Evolutionary conservation across 495 filamentous ascomycete species (phyloP).

Genomic region (Tetracladium marchalianum): DNA sequence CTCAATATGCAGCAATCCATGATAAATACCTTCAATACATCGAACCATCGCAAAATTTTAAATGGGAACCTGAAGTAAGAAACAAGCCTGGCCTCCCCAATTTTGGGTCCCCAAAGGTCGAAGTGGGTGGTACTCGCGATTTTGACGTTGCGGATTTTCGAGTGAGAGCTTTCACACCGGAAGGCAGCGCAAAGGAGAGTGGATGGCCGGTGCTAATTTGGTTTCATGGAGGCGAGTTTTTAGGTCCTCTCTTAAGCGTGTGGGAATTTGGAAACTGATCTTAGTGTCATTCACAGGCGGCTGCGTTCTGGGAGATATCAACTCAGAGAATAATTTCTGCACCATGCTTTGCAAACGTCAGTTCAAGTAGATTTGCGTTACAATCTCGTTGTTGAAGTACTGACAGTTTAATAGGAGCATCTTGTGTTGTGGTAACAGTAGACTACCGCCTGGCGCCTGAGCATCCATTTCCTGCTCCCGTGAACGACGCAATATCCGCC

Average conservation of each 20-base stretch:
- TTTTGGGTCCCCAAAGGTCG: not conserved
- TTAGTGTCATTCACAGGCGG: slow-evolving; percentile 2
- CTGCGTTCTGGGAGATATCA: slow-evolving; percentile 15
- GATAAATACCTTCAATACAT: slow-evolving; percentile 15
- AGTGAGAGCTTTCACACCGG: slow-evolving; percentile 4
- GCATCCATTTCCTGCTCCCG: slow-evolving; percentile 13
- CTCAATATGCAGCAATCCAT: slow-evolving; percentile 15
- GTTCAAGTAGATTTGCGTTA: too few relatives aligned
- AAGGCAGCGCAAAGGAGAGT: not conserved
- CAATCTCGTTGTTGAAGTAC: too few relatives aligned
- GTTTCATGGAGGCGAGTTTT: slow-evolving; percentile 18
- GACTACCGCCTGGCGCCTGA: slow-evolving; percentile 22
- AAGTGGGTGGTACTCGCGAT: slow-evolving; percentile 2
- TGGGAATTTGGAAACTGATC: not conserved
- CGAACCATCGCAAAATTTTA: not conserved
- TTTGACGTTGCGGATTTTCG: not conserved
- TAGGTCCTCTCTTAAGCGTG: not conserved
- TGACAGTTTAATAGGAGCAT: not conserved
- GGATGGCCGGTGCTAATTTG: slow-evolving; percentile 17
- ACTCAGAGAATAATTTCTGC: slow-evolving; percentile 8
- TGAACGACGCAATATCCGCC: slow-evolving; percentile 11
- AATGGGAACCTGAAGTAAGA: slow-evolving; percentile 4
- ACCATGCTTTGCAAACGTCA: not conserved
- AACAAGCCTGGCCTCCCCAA: not conserved
- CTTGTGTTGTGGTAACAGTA: slow-evolving; percentile 16